Evolutionary conservation across 176 grass and related monocot species (phyloP), one percentile per base, ranked within the genome.

Genomic region (Zoysia pacifica): DNA sequence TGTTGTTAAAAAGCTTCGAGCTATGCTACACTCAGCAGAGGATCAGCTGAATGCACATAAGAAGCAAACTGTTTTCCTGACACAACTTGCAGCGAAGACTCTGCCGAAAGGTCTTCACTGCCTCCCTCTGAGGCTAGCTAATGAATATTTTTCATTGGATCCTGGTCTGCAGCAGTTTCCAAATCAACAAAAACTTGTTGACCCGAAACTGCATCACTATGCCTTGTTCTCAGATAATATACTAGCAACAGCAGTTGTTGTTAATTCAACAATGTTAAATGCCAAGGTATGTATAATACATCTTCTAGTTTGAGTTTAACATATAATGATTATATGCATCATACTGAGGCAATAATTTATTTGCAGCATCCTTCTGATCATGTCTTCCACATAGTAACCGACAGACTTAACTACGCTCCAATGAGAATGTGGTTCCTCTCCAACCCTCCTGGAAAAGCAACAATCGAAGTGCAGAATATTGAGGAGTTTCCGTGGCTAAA

Each of bases 391-490:
- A 92, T 97, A 81, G 89, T 94, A 44, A 97, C 91, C 11, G 94
- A 97, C 80, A 87, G 85, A 80, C 85, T 94, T 62, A 97, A 94
- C 81, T 94, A 90, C 37, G 84, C 91, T 63, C 85, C 94, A 61
- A 94, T 97, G 89, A 83, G 82, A 65, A 97, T 97, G 94, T 97
- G 91, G 94, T 97, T 97, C 77, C 73, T 97, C 50, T 86, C 89
- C 69, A 97, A 97, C 19, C 91, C 91, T 79, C 91, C 91, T 54
- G 89, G 87, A 69, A 77, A 94, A 79, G 85, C 87, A 75, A 88
- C 91, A 1, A 87, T 97, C 72, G 76, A 97, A 70, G 91, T 97
- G 11, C 91, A 90, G 70, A 87, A 90, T 35, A 87, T 97, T 49
- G 91, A 87, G 9, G 91, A 92, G 42, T 97, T 97, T 61, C 92